A percentile compares a stretch with the other conserved stretches of the same genome.
These are phyloP conservation scores for Alternaria ethzedia DNA, from an alignment of 2,329 filamentous ascomycete species.

Conservation along the genomic window DNA sequence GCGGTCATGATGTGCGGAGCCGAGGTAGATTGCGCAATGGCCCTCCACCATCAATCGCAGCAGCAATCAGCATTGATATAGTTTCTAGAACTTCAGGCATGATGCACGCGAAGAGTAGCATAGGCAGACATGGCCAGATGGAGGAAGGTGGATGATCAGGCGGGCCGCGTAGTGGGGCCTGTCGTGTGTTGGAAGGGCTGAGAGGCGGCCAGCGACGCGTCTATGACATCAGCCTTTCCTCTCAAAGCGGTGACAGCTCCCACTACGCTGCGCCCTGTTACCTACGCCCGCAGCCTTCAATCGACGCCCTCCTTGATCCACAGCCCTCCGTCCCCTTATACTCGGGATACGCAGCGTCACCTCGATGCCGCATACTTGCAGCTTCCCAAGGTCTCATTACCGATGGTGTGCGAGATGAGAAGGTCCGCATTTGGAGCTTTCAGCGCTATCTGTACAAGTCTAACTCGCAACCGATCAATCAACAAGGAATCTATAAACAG, in stretches of 20 bases:
- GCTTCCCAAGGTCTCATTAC: not conserved
- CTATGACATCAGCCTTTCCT: not conserved
- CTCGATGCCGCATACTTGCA: not conserved
- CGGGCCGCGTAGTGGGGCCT: not conserved
- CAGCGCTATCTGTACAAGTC: not conserved
- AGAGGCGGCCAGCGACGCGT: not conserved
- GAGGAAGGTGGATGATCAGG: not conserved
- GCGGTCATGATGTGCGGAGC: slow-evolving; percentile 1
- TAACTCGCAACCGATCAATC: not conserved
- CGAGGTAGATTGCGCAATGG: not conserved
- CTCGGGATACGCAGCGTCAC: not conserved
- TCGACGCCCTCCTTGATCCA: not conserved
- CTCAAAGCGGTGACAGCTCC: not conserved
- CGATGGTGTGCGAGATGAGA: not conserved
- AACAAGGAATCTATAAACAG: not conserved
- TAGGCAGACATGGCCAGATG: not conserved
- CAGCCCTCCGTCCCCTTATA: not conserved
- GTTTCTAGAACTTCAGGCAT: not conserved
- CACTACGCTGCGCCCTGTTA: not conserved
- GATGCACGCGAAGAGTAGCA: not conserved
- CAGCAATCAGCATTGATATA: not conserved
- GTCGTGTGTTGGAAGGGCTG: not conserved
- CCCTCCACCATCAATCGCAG: not conserved
- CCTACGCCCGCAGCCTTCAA: not conserved
- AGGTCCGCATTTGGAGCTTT: not conserved